These are phyloP conservation scores for Plasmodium vivax DNA, from an alignment of 169 alveolate genomes.

Conservation along the genomic window DNA sequence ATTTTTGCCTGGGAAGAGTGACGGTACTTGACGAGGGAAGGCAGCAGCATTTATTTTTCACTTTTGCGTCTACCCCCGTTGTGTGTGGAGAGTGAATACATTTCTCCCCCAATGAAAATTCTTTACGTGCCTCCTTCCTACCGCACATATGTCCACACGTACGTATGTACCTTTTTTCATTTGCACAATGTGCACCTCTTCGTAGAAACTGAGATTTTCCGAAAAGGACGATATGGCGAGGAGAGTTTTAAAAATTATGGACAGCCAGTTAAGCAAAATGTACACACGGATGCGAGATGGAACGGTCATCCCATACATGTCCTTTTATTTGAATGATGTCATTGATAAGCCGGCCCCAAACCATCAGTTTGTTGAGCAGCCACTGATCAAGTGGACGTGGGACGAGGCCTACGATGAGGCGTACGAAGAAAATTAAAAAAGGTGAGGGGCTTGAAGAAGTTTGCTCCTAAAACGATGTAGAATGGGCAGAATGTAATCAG, in stretches of 20 bases:
- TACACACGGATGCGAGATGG: slow-evolving; percentile 94
- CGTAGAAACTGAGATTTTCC: slow-evolving; percentile 84
- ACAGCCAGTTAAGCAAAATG: slow-evolving; percentile 90
- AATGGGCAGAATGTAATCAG: neutral
- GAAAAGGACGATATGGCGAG: slow-evolving; percentile 92
- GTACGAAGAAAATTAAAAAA: slow-evolving; percentile 81
- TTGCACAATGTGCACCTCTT: neutral
- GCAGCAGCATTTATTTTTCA: neutral
- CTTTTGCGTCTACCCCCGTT: neutral
- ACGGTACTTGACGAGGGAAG: slow-evolving; percentile 80
- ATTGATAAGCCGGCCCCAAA: slow-evolving; percentile 90
- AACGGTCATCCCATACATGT: slow-evolving; percentile 90
- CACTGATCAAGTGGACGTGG: slow-evolving; percentile 95
- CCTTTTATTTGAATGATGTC: slow-evolving; percentile 87
- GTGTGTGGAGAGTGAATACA: neutral
- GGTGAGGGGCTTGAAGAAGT: neutral
- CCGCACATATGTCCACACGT: neutral
- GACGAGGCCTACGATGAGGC: slow-evolving; percentile 95
- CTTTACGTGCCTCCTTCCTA: neutral
- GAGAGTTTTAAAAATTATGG: slow-evolving; percentile 92
- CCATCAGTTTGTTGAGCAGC: slow-evolving; percentile 88
- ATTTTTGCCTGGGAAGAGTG: slow-evolving; percentile 92
- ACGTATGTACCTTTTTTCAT: neutral
- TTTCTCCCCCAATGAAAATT: neutral
- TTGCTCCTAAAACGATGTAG: neutral